phyloP scores from a whole-genome alignment of 805 yeast species.

The Komagataella pseudopastoris region DNA sequence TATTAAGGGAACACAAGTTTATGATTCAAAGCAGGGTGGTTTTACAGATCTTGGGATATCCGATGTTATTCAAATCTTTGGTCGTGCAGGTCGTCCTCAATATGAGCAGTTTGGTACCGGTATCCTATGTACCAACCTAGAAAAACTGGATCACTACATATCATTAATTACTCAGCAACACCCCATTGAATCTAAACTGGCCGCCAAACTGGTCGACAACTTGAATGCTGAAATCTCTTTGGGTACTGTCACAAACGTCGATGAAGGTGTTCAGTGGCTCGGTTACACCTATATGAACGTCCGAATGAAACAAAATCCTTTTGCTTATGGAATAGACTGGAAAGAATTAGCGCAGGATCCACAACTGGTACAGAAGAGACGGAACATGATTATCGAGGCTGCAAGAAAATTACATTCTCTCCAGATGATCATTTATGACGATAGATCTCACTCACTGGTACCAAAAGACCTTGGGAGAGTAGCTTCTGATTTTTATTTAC shows the following conservation, averaged over 20 bases:
- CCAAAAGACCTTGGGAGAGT: constrained; percentile 88
- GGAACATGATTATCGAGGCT: constrained; percentile 64
- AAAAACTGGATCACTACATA: constrained; percentile 77
- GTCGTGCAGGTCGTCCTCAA: constrained; percentile 99
- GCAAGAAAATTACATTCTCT: constrained; percentile 74
- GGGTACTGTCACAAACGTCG: constrained; percentile 90
- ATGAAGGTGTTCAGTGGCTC: constrained; percentile 94
- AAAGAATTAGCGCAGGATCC: constrained; percentile 77
- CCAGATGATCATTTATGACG: constrained; percentile 92
- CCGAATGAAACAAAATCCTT: constrained; percentile 89
- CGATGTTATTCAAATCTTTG: constrained; percentile 95
- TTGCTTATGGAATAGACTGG: constrained; percentile 86
- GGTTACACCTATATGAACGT: constrained; percentile 93
- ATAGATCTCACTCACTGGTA: constrained; percentile 61
- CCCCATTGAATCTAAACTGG: constrained; percentile 82
- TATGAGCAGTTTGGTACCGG: constrained; percentile 89
- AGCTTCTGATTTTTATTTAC: constrained; percentile 84
- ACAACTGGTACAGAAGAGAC: constrained; percentile 53
- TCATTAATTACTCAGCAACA: constrained; percentile 85
- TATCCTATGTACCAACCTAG: constrained; percentile 72
- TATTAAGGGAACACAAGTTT: constrained; percentile 92
- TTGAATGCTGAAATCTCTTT: constrained; percentile 92
- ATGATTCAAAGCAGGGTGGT: constrained; percentile 92
- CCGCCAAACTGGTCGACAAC: constrained; percentile 75
- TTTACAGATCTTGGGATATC: constrained; percentile 87